Percentiles rank a stretch among this genome's conserved stretches.
phyloP scores from a whole-genome alignment of 1,139 yeast genomes.

The Candida buenavistaensis region DNA sequence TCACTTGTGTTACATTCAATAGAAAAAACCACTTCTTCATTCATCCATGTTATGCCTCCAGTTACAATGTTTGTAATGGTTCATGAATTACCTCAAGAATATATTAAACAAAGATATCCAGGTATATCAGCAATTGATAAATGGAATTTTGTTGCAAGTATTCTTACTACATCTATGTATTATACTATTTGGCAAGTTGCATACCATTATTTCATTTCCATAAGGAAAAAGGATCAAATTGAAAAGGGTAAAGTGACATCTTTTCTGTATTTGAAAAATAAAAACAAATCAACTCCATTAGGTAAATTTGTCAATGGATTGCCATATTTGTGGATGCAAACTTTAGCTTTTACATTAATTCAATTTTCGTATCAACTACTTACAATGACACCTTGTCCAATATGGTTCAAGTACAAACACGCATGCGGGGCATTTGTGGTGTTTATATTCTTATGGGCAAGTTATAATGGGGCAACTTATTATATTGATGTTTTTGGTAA shows the following conservation, averaged over 20 bases:
- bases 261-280: conserved; percentile 76
- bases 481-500: conserved; percentile 90
- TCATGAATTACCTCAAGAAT: conserved; percentile 68
- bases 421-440: conserved; percentile 70
- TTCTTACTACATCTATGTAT: conserved; percentile 77
- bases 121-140: conserved; percentile 68
- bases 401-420: conserved; percentile 73
- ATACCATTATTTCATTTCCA: conserved; percentile 90
- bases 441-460: conserved; percentile 72
- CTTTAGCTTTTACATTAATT: conserved; percentile 78
- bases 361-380: conserved; percentile 84
- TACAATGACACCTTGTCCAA: conserved; percentile 89
- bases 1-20: conserved; percentile 88
- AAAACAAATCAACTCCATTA: conserved; percentile 61
- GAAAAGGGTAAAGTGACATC: conserved; percentile 86
- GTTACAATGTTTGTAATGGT: conserved; percentile 83
- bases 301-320: conserved; percentile 82
- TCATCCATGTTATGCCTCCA: conserved; percentile 91
- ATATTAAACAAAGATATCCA: conserved; percentile 62
- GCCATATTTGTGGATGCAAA: conserved; percentile 81
- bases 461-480: conserved; percentile 93
- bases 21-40: conserved; percentile 90
- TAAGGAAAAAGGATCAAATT: conserved; percentile 75
- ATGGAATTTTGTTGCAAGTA: conserved; percentile 74
- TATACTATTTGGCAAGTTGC: conserved; percentile 90